phyloP scores from a whole-genome alignment of 768 basidiomycete genomes.

The Rubroboletus pulcherrimus region DNA sequence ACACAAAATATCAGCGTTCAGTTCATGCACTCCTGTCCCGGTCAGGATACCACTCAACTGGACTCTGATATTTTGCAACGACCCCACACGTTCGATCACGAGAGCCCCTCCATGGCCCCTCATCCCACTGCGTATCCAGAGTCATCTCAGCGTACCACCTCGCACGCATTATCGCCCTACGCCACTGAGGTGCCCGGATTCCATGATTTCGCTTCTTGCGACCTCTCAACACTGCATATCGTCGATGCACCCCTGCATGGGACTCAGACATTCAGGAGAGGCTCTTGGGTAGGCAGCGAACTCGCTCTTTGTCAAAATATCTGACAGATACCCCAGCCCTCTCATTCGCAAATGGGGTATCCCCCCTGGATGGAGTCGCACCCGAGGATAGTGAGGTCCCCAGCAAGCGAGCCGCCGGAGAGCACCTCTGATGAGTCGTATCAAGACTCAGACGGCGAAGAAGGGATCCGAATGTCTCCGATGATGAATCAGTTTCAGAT shows the following conservation, averaged over 20 bases:
- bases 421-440: constrained; percentile 29
- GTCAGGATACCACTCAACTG: constrained; percentile 22
- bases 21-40: constrained; percentile 26
- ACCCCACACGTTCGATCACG: constrained; percentile 10
- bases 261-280: constrained; percentile 16
- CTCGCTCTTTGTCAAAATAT: not conserved
- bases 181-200: constrained; percentile 12
- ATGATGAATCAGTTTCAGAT: constrained; percentile 33
- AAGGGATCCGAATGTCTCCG: constrained; percentile 26
- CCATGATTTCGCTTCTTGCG: constrained; percentile 7
- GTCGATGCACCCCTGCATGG: constrained; percentile 7
- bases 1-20: constrained; percentile 30
- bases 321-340: constrained; percentile 23
- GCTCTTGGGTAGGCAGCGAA: constrained; percentile 25
- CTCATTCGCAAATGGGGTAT: constrained; percentile 13
- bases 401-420: constrained; percentile 29
- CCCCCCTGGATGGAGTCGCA: constrained; percentile 12
- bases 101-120: not conserved
- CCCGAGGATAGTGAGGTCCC: constrained; percentile 19
- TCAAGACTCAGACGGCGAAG: constrained; percentile 29
- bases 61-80: constrained; percentile 26
- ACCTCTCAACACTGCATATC: constrained; percentile 10
- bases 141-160: constrained; percentile 31
- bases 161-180: constrained; percentile 18
- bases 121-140: constrained; percentile 23